phyloP scores from a whole-genome alignment of 768 basidiomycete species.

The Holtermanniella nyarrowii region DNA sequence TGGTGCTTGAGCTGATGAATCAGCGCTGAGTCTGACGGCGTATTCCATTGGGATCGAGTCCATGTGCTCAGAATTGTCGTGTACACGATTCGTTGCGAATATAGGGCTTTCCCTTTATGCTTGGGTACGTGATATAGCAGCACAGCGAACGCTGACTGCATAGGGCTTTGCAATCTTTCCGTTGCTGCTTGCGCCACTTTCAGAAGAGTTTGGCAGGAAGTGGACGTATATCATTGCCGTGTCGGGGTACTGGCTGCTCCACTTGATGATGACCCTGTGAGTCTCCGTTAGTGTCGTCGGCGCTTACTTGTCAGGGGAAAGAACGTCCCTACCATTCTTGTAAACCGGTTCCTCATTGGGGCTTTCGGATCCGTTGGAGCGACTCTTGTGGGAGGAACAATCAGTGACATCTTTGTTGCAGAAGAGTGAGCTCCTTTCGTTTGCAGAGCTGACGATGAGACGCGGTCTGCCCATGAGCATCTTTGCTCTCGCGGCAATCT shows the following conservation, averaged over 20 bases:
- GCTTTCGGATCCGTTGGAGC: conserved; percentile 38
- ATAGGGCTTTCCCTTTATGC: conserved; percentile 31
- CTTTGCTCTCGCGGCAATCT: conserved; percentile 55
- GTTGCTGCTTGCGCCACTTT: conserved; percentile 33
- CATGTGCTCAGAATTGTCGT: conserved; percentile 27
- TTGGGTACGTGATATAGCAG: conserved; percentile 8
- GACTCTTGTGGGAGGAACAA: conserved; percentile 42
- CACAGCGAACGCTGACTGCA: too few species aligned
- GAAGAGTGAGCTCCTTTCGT: conserved; percentile 20
- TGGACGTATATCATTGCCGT: conserved; percentile 32
- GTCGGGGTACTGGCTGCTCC: conserved; percentile 20
- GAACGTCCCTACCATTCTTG: conserved; percentile 39
- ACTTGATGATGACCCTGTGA: conserved; percentile 8
- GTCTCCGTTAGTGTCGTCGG: too few species aligned
- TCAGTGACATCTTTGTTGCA: conserved; percentile 40
- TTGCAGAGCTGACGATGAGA: conserved; percentile 39
- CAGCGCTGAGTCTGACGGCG: conserved; percentile 14
- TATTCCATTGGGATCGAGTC: conserved; percentile 25
- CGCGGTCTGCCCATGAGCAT: conserved; percentile 70
- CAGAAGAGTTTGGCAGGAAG: conserved; percentile 34
- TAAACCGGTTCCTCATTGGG: conserved; percentile 39
- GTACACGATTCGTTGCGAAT: conserved; percentile 13
- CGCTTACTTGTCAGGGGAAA: conserved; percentile 37
- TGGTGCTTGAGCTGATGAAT: background rate
- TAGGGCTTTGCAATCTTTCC: conserved; percentile 37